Percentiles rank a stretch among this genome's conserved stretches.
Evolutionary conservation across 2,329 filamentous ascomycete species (phyloP).

Genomic region (Fusarium gaditjirri): DNA sequence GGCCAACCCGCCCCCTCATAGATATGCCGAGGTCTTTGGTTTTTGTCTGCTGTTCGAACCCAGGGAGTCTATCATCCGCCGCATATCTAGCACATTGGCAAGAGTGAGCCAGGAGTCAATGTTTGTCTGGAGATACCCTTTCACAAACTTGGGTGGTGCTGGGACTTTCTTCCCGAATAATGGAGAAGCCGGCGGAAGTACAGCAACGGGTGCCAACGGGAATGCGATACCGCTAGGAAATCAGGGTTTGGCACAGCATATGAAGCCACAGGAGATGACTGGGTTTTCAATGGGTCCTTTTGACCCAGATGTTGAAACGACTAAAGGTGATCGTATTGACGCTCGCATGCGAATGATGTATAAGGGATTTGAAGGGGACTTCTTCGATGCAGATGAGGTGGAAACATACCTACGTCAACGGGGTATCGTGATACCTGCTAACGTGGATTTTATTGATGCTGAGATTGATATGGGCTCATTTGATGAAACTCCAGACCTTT

Average conservation of each 20-base stretch:
- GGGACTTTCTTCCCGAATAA: slow-evolving; percentile 69
- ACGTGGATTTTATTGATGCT: slow-evolving; percentile 68
- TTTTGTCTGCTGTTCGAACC: slow-evolving; percentile 73
- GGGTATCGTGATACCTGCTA: slow-evolving; percentile 70
- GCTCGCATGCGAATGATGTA: slow-evolving; percentile 63
- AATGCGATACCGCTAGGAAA: slow-evolving; percentile 49
- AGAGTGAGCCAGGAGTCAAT: slow-evolving; percentile 57
- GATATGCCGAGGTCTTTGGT: slow-evolving; percentile 70
- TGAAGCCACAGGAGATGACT: slow-evolving; percentile 39
- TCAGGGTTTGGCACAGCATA: slow-evolving; percentile 47
- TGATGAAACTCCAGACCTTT: slow-evolving; percentile 17
- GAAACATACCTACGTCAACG: slow-evolving; percentile 76
- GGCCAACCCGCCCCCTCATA: slow-evolving; percentile 58
- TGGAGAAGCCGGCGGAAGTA: background rate
- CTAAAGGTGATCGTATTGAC: slow-evolving; percentile 57
- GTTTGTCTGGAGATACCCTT: slow-evolving; percentile 68
- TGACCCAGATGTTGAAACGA: slow-evolving; percentile 50
- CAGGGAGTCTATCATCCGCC: slow-evolving; percentile 58
- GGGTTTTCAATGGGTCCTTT: slow-evolving; percentile 61
- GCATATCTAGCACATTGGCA: slow-evolving; percentile 51
- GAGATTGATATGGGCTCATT: slow-evolving; percentile 62
- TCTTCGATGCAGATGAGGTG: slow-evolving; percentile 81
- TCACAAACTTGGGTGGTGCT: slow-evolving; percentile 73
- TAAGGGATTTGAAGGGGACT: slow-evolving; percentile 76
- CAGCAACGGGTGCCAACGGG: background rate